Percentiles rank a stretch among this genome's conserved stretches.
Evolutionary conservation across 176 grass and related monocot species (phyloP).

Genomic region (Urochloa ruziziensis): DNA sequence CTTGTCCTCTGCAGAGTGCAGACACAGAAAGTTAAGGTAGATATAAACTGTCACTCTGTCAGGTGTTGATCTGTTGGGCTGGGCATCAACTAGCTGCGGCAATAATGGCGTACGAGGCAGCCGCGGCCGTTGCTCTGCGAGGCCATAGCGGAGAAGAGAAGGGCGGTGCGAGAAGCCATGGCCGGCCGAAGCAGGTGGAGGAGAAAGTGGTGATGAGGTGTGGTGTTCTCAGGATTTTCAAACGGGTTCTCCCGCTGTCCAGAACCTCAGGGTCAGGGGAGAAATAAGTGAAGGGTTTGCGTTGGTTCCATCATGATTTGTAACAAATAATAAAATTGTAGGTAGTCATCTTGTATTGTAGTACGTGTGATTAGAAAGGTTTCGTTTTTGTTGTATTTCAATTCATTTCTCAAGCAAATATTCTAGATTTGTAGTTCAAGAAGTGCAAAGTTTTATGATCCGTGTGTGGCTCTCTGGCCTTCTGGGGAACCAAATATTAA

Average conservation of each 20-base stretch:
- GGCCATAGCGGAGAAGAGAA: not conserved
- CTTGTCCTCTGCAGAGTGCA: too few species aligned
- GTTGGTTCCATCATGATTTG: not conserved
- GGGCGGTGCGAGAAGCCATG: not conserved
- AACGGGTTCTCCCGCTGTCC: not conserved
- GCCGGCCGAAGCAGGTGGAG: not conserved
- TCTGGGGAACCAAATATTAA: too few species aligned
- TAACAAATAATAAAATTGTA: too few species aligned
- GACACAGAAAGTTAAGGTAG: too few species aligned
- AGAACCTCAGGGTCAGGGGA: not conserved
- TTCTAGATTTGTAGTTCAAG: not conserved
- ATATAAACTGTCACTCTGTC: too few species aligned
- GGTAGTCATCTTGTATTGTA: too few species aligned
- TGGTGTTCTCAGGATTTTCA: not conserved
- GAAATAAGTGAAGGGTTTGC: not conserved
- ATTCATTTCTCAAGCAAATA: not conserved
- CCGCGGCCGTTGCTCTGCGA: not conserved
- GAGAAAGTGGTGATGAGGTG: not conserved
- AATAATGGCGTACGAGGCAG: constrained; percentile 36
- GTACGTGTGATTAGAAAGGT: not conserved
- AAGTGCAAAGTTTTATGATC: too few species aligned
- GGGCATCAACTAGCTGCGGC: not conserved
- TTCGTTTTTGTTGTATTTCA: not conserved
- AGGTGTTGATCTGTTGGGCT: too few species aligned
- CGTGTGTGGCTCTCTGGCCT: too few species aligned